phyloP scores from a whole-genome alignment of 176 grass and related monocot genomes.

The Chrysopogon serrulatus region DNA sequence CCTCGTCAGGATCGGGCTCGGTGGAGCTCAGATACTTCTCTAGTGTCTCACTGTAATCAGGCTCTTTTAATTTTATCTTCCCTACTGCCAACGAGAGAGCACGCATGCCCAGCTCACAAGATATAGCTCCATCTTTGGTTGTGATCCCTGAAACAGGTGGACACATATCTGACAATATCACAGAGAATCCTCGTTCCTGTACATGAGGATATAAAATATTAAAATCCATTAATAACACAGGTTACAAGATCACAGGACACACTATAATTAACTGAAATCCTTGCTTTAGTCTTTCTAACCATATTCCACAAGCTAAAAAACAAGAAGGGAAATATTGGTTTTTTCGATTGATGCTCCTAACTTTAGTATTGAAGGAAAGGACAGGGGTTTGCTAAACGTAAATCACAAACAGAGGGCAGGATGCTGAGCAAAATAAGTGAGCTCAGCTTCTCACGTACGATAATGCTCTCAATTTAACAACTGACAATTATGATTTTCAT shows the following conservation, averaged over 20 bases:
- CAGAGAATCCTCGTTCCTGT: constrained; percentile 78
- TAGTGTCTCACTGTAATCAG: constrained; percentile 20
- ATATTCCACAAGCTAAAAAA: background rate
- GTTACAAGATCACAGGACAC: background rate
- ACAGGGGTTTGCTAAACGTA: background rate
- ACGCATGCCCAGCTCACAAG: constrained; percentile 64
- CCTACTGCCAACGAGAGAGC: constrained; percentile 79
- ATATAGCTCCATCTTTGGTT: constrained; percentile 82
- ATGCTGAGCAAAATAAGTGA: background rate
- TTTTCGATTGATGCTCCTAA: background rate
- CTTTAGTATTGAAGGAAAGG: background rate
- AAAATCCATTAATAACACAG: background rate
- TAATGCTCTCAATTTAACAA: background rate
- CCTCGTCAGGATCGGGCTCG: constrained; percentile 48
- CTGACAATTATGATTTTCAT: background rate
- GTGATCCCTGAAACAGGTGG: constrained; percentile 85
- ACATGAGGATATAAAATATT: background rate
- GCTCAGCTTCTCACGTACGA: background rate
- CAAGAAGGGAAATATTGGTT: background rate
- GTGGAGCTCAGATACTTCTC: constrained; percentile 49
- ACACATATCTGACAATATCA: constrained; percentile 91
- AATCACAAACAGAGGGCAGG: background rate
- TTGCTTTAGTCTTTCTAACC: background rate
- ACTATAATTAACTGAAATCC: background rate
- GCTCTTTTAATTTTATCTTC: constrained; percentile 37